Evolutionary conservation across 345 rosid species (phyloP), one percentile per base, ranked within the genome.

Genomic region (Populus ilicifolia): DNA sequence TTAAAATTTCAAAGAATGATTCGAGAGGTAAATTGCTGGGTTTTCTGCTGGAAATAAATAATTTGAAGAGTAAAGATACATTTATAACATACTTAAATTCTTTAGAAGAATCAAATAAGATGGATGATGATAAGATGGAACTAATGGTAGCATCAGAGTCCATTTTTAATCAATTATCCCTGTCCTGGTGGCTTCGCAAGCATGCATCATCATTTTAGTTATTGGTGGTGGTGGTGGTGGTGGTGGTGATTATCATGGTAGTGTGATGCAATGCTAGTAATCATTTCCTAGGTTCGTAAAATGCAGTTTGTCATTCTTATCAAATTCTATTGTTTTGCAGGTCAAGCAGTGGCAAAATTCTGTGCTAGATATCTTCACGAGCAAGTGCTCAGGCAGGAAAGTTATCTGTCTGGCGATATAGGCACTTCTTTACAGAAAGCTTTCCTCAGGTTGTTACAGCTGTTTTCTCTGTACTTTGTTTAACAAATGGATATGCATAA

Each of bases 351-450:
- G 73, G 90, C 98, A 25, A 92, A 91, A 82, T 94, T 94, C 82
- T 94, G 97, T 74, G 94, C 96, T 75, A 94, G 92, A 87, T 94
- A 72, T 88, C 90, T 94, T 82, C 98, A 94, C 77, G 91, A 83
- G 78, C 96, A 94, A 83, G 93, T 94, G 78, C 89, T 89, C 75
- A 90, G 86, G 83, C 66, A 87, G 52, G 93, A 83, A 48, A 91
- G 89, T 41, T 92, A 88, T 85, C 76, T 84, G 18, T 84, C 89
- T 82, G 98, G 97, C 66, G 96, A 94, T 73, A 78, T 90, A 44
- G 90, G 85, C 73, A 83, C 86, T 77, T 83, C 97, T 29, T 84
- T 89, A 69, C 92, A 90, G 85, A 90, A 82, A 83, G 86, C 98
- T 8, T 94, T 94, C 83, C 87, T 92, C 89, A 92, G 98, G 98